Base-by-base conservation (phyloP, 2,329 filamentous ascomycete species). In the Alternaria arborescens region DNA sequence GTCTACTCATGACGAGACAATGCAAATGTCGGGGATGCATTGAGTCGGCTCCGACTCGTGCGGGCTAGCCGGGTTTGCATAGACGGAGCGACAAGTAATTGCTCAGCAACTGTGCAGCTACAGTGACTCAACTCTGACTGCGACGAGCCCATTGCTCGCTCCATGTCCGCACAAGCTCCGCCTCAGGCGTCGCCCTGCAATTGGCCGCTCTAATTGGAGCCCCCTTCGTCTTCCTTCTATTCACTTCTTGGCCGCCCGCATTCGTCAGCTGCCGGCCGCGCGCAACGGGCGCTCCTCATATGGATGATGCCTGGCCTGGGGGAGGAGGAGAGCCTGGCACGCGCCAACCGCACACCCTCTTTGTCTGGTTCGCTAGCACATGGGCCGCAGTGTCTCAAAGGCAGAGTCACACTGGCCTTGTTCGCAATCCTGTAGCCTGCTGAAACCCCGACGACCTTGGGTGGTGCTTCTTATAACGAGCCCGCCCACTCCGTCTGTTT, bases 221-320 rank as follows among this genome's bases (percentile, higher is more conserved):
- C 40, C 50, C 54, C 26, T 74, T 77, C 72, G 67, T 61, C 60
- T 52, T 65, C 67, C 64, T 77, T 76, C 73, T 61, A 72, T 66
- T 67, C 65, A 62, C 67, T 73, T 74, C 72, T 68, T 71, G 70
- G 69, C 72, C 68, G 65, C 69, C 55, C 62, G 55, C 54, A 71
- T 73, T 72, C 70, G 70, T 73, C 69, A 73, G 71, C 71, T 64
- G 56, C 61, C 71, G 70, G 72, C 72, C 71, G 71, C 65, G 71
- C 57, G 57, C 57, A 66, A 58, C 55, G 48, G 44, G 40, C 64
- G 46, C 51, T 62, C 54, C 55, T 63, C 56, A 64, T 58, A 66
- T 65, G 65, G 61, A 65, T 61, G 65, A 71, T 72, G 70, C 67
- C 69, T 69, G 67, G 55, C 32, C 34, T 41, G 42, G 42, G 22